Base-by-base conservation (phyloP, 2,329 filamentous ascomycete species). In the Epichloe baconii region DNA sequence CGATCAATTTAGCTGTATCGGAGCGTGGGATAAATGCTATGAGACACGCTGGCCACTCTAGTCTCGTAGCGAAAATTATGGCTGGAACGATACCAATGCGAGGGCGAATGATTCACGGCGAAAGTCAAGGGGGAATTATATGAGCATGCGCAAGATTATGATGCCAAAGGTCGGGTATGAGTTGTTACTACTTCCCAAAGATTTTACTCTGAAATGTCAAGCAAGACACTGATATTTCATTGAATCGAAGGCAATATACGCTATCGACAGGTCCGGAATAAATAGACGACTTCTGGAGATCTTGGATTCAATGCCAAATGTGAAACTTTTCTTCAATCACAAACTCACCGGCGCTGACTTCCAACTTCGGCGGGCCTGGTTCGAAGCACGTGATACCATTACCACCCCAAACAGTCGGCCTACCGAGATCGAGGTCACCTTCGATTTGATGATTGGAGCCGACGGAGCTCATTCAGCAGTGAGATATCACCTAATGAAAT, bases 401-500 rank as follows among this genome's bases (percentile, higher is more conserved):
- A 62, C 66, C 2, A 55, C 61, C 17, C 56, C 64, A 21, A 63
- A 69, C 48, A 59, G 67, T 47, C 76, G 80, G n/a, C 70, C 76
- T 1, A 71, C 71, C 8, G 90, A 96, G 66, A 80, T 95, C 50
- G 85, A 94, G 62, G 78, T 95, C 21, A 67, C 74, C n/a, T 97
- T 96, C 58, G 90, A 97, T 67, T 80, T 95, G 57, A 82, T 98
- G 71, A 86, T 98, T 52, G 93, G 93, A 10, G 90, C 91, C 36
- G 93, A 98, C 62, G 93, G 93, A 7, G 93, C 93, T 0, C 91
- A 98, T 68, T 97, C 91, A 0, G 83, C 89, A 43, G 84, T 90
- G 4, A 78, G 93, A 48, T 94, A 88, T 64, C 89, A 97, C 63
- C 73, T 98, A 69, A 98, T 98, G 91, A 97, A 97, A 69, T 96